A percentile compares a stretch with the other conserved stretches of the same genome.
phyloP scores from a whole-genome alignment of 2,329 filamentous ascomycete genomes.

The Septoria petroselini region DNA sequence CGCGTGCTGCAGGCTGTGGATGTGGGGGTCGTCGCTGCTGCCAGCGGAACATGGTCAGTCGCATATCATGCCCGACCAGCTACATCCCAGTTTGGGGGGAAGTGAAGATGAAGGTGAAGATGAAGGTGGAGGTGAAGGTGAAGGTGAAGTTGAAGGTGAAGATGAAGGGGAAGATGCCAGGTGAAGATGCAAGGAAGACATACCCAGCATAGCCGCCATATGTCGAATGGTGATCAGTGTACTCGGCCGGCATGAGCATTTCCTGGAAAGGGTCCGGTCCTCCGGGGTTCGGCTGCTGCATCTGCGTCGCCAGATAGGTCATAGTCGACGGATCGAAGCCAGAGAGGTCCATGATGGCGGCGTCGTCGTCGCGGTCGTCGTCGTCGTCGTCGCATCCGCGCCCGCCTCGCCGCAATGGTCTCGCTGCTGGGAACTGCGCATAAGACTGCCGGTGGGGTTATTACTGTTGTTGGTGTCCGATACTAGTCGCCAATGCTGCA shows the following conservation, averaged over 20 bases:
- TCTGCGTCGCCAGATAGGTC: slow-evolving; percentile 59
- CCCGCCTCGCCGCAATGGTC: slow-evolving; percentile 17
- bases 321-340: slow-evolving; percentile 43
- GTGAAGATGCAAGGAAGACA: too few species aligned
- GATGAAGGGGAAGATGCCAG: too few species aligned
- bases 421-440: slow-evolving; percentile 19
- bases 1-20: slow-evolving; percentile 26
- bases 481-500: too few species aligned
- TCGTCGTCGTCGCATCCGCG: slow-evolving; percentile 26
- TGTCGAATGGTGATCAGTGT: slow-evolving; percentile 57
- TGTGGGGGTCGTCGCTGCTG: slow-evolving; percentile 34
- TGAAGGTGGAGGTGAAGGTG: background rate
- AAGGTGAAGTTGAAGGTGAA: too few species aligned
- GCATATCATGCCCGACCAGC: too few species aligned
- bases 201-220: slow-evolving; percentile 62
- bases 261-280: slow-evolving; percentile 43
- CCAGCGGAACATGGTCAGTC: slow-evolving; percentile 10
- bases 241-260: slow-evolving; percentile 53
- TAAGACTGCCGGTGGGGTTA: slow-evolving; percentile 8
- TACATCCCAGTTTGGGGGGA: too few species aligned
- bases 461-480: too few species aligned
- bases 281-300: slow-evolving; percentile 54
- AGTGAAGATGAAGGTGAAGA: background rate
- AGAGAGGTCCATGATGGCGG: slow-evolving; percentile 30
- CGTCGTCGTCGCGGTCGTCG: too few species aligned